Base-by-base conservation (phyloP, 768 basidiomycete species). In the Guyanaporus albipodus region DNA sequence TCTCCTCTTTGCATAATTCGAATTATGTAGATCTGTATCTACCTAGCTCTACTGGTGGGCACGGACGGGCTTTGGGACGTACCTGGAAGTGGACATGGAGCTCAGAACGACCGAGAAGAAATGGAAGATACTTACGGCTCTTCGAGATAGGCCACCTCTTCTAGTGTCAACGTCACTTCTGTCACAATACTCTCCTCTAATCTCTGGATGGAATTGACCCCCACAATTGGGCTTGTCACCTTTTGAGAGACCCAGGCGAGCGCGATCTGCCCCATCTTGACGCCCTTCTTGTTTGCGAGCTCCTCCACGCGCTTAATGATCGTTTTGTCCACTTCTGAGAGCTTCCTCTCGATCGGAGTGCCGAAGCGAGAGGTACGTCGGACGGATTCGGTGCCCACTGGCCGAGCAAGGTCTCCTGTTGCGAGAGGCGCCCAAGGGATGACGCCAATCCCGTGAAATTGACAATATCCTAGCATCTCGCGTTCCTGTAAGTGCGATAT, bases 351-450 rank as follows among this genome's bases (percentile, higher is more conserved):
- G 18, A 58, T 60, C 0, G 33, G 18, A 7, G 53, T 60, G 6
- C 64, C n/a, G n/a, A n/a, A n/a, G n/a, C n/a, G n/a, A n/a, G 38
- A 5, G 18, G 48, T 48, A 2, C 22, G 14, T 4, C 69, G 58
- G 0, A 41, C 32, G 0, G 72, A 60, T 31, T 60, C 59, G 2
- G 48, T 49, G 3, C 58, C 63, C 1, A 68, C 3, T 0, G 72
- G 73, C 3, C 73, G 69, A 0, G 71, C 65, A 6, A 77, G 70
- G 23, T 55, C 29, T 4, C 76, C 76, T 6, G 46, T 49, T 19
- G 61, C 55, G 14, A 82, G 67, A 2, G 78, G 75, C 0, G 69
- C 60, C 72, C 75, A 79, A 0, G 79, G 76, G 26, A 82, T 77
- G 22, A 74, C 57, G 0, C 77, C 77, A 26, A 81, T 75, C 21